Percentiles rank a stretch among this genome's conserved stretches.
These are phyloP conservation scores for Meyerozyma carpophila DNA, from an alignment of 1,139 yeast genomes.

Conservation along the genomic window DNA sequence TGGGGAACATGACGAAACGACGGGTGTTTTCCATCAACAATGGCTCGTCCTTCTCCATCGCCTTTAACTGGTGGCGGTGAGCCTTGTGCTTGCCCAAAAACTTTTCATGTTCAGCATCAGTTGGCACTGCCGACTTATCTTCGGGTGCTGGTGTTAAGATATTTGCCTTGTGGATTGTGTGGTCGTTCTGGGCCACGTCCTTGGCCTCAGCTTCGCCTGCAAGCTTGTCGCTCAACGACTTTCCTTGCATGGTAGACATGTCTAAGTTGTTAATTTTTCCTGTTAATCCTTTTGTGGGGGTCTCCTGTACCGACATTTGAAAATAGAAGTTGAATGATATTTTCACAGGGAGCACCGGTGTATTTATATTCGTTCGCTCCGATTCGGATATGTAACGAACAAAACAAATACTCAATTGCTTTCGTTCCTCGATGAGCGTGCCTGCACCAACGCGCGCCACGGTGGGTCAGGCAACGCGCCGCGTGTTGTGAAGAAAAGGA, in stretches of 20 bases:
- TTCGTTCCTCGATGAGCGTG: constrained; percentile 2
- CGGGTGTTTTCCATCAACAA: constrained; percentile 78
- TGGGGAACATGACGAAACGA: constrained; percentile 94
- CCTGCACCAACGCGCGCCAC: constrained; percentile 1
- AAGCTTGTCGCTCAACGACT: constrained; percentile 38
- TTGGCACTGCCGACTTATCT: constrained; percentile 12
- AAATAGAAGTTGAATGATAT: background rate
- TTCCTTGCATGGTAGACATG: constrained; percentile 28
- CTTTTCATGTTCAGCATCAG: constrained; percentile 35
- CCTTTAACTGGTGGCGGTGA: constrained; percentile 70
- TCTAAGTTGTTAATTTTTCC: constrained; percentile 41
- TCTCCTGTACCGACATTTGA: constrained; percentile 34
- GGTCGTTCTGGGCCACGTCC: constrained; percentile 29
- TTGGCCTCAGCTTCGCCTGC: constrained; percentile 43
- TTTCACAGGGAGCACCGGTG: background rate
- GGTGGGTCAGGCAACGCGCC: background rate
- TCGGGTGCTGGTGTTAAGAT: constrained; percentile 7
- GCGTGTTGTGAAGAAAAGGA: background rate
- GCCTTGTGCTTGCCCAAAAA: constrained; percentile 58
- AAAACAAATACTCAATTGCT: constrained; percentile 1
- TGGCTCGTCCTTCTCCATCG: constrained; percentile 82
- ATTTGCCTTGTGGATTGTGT: constrained; percentile 11
- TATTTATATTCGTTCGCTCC: background rate
- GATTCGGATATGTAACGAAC: background rate
- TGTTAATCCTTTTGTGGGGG: constrained; percentile 48